Evolutionary conservation across 2,329 filamentous ascomycete genomes (phyloP).

Genomic region (Fusarium udum): DNA sequence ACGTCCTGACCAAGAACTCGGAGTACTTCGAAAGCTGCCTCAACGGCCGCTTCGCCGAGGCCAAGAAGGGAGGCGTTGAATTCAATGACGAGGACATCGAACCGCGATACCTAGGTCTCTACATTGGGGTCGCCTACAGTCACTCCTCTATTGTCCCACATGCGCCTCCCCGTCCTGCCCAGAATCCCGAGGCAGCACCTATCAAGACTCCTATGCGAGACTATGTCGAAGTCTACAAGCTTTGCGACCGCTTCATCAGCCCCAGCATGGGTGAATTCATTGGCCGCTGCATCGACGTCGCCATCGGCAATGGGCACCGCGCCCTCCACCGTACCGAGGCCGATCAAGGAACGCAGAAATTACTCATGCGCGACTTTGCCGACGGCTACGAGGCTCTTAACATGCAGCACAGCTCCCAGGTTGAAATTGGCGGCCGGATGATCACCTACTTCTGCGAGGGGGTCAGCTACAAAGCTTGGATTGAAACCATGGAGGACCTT

Average conservation of each 20-base stretch:
- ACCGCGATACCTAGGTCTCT: constrained; percentile 47
- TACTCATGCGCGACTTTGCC: constrained; percentile 48
- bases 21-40: constrained; percentile 49
- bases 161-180: constrained; percentile 33
- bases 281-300: constrained; percentile 43
- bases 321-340: constrained; percentile 43
- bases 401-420: constrained; percentile 36
- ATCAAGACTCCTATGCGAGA: constrained; percentile 45
- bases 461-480: constrained; percentile 45
- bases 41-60: constrained; percentile 43
- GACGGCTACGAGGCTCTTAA: constrained; percentile 48
- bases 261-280: constrained; percentile 44
- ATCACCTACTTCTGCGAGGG: constrained; percentile 49
- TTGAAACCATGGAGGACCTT: constrained; percentile 37
- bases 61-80: constrained; percentile 38
- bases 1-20: constrained; percentile 46
- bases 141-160: constrained; percentile 48
- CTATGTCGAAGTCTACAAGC: constrained; percentile 50
- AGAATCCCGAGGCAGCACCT: constrained; percentile 41
- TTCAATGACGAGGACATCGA: constrained; percentile 47
- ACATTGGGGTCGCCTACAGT: constrained; percentile 49
- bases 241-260: constrained; percentile 50
- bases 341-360: constrained; percentile 44
- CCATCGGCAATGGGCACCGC: constrained; percentile 47
- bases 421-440: constrained; percentile 36